Evolutionary conservation across 345 rosid species (phyloP), one percentile per base, ranked within the genome.

Genomic region (Draba incana): DNA sequence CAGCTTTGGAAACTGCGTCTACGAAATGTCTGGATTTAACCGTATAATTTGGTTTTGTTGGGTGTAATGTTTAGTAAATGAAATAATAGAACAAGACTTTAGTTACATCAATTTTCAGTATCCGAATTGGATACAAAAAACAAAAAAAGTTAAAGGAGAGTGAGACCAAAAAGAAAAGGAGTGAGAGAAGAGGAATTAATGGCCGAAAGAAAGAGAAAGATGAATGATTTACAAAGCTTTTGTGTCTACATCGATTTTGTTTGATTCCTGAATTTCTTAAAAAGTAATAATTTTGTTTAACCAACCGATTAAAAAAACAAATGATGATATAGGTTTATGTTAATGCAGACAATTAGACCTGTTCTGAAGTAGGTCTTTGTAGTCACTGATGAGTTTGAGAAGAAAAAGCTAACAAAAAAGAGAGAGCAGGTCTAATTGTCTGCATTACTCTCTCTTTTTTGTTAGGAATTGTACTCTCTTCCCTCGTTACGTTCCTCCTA

Each of bases 401-500:
- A 10, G 38, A 23, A 1, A 12, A 28, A 31, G 20, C 20, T 20
- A 20, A 71, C 14, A 24, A 7, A 0, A 33, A 28, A 31, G 13
- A 62, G 33, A 35, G n/a, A n/a, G n/a, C n/a, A n/a, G n/a, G n/a
- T n/a, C n/a, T n/a, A n/a, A n/a, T n/a, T n/a, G n/a, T n/a, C n/a
- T n/a, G n/a, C n/a, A n/a, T n/a, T n/a, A n/a, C n/a, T n/a, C n/a
- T n/a, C n/a, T n/a, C n/a, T n/a, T n/a, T n/a, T n/a, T n/a, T n/a
- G n/a, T n/a, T 4, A 49, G 10, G 39, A 57, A 42, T 57, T 57
- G 59, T 72, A 72, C 52, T 72, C 25, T 47, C 33, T 48, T 47
- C 57, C 64, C 23, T 71, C 69, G 45, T 62, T 61, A 52, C 51
- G 62, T 70, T 71, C 31, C 68, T 65, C 14, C 64, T 28, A 20